Evolutionary conservation across 2,329 filamentous ascomycete species (phyloP).

Genomic region (Cadophora luteo-olivacea): DNA sequence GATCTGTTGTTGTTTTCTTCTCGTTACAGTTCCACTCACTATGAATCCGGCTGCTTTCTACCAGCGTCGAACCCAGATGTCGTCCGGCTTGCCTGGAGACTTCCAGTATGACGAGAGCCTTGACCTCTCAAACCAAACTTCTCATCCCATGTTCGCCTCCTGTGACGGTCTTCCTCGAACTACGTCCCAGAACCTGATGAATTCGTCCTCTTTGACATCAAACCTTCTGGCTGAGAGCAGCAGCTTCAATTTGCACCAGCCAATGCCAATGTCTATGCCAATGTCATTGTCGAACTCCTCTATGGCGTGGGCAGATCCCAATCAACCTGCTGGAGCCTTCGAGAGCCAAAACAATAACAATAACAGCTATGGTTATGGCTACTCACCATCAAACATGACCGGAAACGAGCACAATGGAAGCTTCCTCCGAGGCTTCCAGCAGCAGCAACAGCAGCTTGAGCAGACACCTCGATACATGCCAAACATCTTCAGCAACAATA

Average conservation of each 20-base stretch:
- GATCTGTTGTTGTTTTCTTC: constrained; percentile 29
- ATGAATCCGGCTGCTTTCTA: constrained; percentile 41
- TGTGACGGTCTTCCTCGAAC: constrained; percentile 40
- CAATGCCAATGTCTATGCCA: constrained; percentile 30
- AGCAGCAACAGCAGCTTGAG: constrained; percentile 9
- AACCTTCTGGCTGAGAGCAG: constrained; percentile 23
- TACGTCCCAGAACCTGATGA: constrained; percentile 38
- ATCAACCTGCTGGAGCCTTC: constrained; percentile 26
- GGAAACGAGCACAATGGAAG: constrained; percentile 27
- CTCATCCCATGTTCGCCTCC: constrained; percentile 32
- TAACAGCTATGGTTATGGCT: constrained; percentile 33
- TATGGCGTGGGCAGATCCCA: constrained; percentile 31
- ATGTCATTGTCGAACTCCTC: constrained; percentile 34
- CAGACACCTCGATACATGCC: constrained; percentile 26
- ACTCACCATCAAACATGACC: constrained; percentile 29
- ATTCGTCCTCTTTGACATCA: constrained; percentile 25
- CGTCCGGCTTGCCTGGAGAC: constrained; percentile 34
- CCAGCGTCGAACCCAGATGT: constrained; percentile 30
- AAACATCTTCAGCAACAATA: constrained; percentile 17
- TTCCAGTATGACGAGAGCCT: constrained; percentile 36
- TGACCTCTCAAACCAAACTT: constrained; percentile 30
- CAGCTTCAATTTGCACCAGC: constrained; percentile 32
- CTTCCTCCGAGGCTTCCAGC: constrained; percentile 19
- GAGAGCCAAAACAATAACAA: constrained; percentile 30
- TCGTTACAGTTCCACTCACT: constrained; percentile 22